phyloP scores from a whole-genome alignment of 495 filamentous ascomycete genomes.

The Penicillium desertorum region DNA sequence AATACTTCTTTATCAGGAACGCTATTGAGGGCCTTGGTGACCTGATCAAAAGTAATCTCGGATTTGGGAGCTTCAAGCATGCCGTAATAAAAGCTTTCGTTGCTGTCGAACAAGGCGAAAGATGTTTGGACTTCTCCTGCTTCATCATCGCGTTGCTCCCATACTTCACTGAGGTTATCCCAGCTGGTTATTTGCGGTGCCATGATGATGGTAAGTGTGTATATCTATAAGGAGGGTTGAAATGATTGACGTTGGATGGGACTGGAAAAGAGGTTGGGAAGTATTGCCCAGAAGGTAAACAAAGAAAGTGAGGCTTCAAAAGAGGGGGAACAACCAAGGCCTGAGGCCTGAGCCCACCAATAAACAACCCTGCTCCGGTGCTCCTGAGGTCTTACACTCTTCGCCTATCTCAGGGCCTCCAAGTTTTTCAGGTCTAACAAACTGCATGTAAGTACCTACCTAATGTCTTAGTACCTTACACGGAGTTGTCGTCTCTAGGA shows the following conservation, averaged over 20 bases:
- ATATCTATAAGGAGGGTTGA: not conserved
- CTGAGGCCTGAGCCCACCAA: no score
- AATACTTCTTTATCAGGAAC: slow-evolving; percentile 1
- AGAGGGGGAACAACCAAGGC: no score
- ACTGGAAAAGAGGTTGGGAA: no score
- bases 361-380: no score
- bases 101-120: not conserved
- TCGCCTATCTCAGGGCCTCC: no score
- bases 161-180: not conserved
- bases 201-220: not conserved
- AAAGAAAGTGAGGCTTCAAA: no score
- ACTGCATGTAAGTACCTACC: no score
- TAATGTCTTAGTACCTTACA: no score
- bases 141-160: not conserved
- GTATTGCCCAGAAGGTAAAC: no score
- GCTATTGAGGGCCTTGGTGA: not conserved
- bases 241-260: not conserved
- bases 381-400: no score
- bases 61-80: not conserved
- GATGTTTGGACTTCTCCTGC: not conserved
- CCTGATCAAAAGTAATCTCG: not conserved
- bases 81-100: not conserved
- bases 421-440: no score
- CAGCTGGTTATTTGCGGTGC: not conserved
- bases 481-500: no score